Conservation (phyloP, 768 basidiomycete genomes). For the Thelephora aurantiotincta region DNA sequence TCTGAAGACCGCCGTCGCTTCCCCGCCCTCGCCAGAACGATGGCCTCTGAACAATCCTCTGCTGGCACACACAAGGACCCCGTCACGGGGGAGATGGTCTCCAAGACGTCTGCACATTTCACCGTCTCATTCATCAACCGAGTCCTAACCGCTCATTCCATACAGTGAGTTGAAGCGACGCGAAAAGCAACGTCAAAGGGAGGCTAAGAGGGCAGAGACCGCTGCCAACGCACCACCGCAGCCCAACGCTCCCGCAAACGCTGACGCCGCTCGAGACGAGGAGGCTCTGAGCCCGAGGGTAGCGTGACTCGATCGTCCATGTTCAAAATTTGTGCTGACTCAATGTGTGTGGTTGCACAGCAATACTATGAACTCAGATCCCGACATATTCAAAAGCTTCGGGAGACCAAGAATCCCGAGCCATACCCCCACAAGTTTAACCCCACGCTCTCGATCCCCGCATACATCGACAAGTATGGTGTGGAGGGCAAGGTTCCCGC, state of each 20-base stretch:
- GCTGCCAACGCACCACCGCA: conserved; percentile 36
- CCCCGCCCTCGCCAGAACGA: conserved; percentile 10
- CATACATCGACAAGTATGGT: conserved; percentile 66
- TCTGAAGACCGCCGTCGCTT: background rate
- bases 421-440: conserved; percentile 99
- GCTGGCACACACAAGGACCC: conserved; percentile 50
- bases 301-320: background rate
- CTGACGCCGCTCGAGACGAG: conserved; percentile 55
- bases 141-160: conserved; percentile 16
- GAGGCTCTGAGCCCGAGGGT: conserved; percentile 57
- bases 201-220: conserved; percentile 67
- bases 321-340: background rate
- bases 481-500: conserved; percentile 51
- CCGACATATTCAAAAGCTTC: conserved; percentile 74
- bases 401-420: conserved; percentile 73
- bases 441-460: conserved; percentile 60
- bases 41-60: conserved; percentile 21
- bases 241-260: conserved; percentile 21
- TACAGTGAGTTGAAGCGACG: conserved; percentile 87
- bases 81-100: conserved; percentile 91
- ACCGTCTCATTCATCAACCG: conserved; percentile 5
- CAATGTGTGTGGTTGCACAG: conserved; percentile 24
- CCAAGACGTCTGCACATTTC: conserved; percentile 64
- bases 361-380: conserved; percentile 96
- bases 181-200: conserved; percentile 64